Conservation (phyloP, 192 early-diverging fungal species). For the Mortierella antarctica region DNA sequence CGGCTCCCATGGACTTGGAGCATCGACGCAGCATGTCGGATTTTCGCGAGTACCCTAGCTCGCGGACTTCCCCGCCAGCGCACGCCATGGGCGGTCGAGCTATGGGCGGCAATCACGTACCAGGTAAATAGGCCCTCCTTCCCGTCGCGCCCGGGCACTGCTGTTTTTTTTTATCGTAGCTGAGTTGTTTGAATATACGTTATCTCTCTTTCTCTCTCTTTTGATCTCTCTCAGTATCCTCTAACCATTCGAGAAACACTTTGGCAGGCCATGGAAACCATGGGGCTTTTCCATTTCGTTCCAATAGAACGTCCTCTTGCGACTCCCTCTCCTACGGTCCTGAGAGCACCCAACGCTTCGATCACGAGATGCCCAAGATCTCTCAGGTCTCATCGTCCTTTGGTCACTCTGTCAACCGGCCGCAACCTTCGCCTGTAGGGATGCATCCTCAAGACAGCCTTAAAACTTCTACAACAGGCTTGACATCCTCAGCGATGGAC, state of each 20-base stretch:
- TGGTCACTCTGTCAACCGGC: conserved; percentile 1
- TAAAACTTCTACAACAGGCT: neutral
- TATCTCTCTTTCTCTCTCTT: neutral
- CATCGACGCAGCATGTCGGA: neutral
- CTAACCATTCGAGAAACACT: conserved; percentile 11
- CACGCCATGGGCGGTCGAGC: neutral
- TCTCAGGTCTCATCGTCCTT: conserved; percentile 6
- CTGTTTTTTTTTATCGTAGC: neutral
- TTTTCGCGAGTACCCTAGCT: conserved; percentile 3
- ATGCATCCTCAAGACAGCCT: conserved; percentile 7
- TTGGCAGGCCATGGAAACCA: conserved; percentile 30
- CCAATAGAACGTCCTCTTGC: conserved; percentile 12
- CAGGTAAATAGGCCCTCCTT: neutral
- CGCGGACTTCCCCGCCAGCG: neutral
- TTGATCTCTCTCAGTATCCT: neutral
- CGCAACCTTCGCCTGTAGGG: neutral
- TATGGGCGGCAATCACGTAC: neutral
- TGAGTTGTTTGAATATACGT: neutral
- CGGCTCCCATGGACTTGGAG: neutral
- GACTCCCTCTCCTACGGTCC: neutral
- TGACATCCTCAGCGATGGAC: neutral
- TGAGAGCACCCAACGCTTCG: no score
- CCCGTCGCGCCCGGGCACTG: neutral
- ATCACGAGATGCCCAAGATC: neutral
- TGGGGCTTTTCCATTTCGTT: conserved; percentile 7